Evolutionary conservation across 257 asterid species (phyloP).

Genomic region (Plectranthus barbatus): DNA sequence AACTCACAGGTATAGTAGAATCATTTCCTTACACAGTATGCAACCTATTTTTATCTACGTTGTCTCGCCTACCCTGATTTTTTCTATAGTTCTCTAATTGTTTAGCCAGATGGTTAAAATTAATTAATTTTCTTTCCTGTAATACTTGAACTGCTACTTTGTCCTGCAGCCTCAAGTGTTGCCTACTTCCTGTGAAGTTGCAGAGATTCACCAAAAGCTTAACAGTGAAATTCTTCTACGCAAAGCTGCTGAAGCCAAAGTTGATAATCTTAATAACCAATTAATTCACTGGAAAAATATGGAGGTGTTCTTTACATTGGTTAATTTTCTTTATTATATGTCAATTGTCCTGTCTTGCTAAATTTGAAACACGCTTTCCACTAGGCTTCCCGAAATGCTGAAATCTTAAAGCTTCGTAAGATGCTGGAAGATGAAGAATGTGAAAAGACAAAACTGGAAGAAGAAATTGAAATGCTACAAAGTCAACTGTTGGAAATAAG

Average conservation of each 20-base stretch:
- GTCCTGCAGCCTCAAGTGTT: conserved; percentile 35
- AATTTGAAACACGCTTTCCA: conserved; percentile 9
- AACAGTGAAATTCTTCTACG: conserved; percentile 51
- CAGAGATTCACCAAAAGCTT: conserved; percentile 49
- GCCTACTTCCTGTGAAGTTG: conserved; percentile 40
- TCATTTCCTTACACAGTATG: not conserved
- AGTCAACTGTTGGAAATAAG: conserved; percentile 63
- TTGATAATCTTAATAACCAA: conserved; percentile 42
- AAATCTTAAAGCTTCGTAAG: conserved; percentile 52
- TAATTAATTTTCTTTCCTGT: not conserved
- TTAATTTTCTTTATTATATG: conserved; percentile 1
- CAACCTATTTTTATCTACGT: not conserved
- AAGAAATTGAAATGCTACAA: conserved; percentile 53
- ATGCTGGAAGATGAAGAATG: conserved; percentile 59
- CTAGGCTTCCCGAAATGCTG: conserved; percentile 58
- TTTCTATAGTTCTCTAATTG: not conserved
- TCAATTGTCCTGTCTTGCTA: not conserved
- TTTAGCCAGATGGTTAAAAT: not conserved
- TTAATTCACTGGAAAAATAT: conserved; percentile 44
- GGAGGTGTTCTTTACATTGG: conserved; percentile 42
- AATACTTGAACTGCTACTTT: not conserved
- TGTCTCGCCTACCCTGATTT: not conserved
- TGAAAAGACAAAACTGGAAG: conserved; percentile 57
- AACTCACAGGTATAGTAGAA: conserved; percentile 22
- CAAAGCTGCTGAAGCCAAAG: conserved; percentile 66